Percentiles rank a stretch among this genome's conserved stretches.
Evolutionary conservation across 1,284 basidiomycete genomes (phyloP).

Genomic region (Schizophyllum amplum): DNA sequence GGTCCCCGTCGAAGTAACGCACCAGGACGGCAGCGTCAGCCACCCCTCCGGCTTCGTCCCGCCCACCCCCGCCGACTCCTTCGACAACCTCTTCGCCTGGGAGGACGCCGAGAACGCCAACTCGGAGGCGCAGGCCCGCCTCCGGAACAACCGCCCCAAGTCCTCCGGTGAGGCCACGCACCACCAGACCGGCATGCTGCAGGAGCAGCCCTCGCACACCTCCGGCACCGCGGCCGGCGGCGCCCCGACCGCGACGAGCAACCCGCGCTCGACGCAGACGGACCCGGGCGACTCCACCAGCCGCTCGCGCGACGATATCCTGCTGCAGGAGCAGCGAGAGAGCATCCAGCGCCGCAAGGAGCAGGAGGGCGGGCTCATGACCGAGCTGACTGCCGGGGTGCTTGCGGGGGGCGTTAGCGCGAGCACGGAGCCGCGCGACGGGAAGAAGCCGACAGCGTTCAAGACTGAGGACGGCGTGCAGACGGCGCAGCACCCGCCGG

Average conservation of each 20-base stretch:
- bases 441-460: constrained; percentile 23
- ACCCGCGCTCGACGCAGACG: background rate
- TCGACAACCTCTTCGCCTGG: constrained; percentile 7
- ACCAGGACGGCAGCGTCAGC: constrained; percentile 22
- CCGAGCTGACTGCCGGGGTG: constrained; percentile 25
- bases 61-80: constrained; percentile 27
- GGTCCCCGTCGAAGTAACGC: constrained; percentile 25
- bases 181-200: background rate
- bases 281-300: background rate
- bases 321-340: constrained; percentile 26
- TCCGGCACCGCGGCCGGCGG: background rate
- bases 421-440: constrained; percentile 20
- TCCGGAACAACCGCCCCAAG: background rate
- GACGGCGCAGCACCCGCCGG: constrained; percentile 13
- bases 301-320: constrained; percentile 21
- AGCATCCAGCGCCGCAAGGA: constrained; percentile 21
- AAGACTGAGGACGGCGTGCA: constrained; percentile 7
- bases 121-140: background rate
- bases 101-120: background rate
- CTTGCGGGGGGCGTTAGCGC: constrained; percentile 26
- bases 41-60: constrained; percentile 30
- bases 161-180: background rate
- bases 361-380: constrained; percentile 26
- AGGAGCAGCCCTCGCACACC: background rate
- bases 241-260: background rate